phyloP scores from a whole-genome alignment of 2,329 filamentous ascomycete species.

The Fusarium sp. region DNA sequence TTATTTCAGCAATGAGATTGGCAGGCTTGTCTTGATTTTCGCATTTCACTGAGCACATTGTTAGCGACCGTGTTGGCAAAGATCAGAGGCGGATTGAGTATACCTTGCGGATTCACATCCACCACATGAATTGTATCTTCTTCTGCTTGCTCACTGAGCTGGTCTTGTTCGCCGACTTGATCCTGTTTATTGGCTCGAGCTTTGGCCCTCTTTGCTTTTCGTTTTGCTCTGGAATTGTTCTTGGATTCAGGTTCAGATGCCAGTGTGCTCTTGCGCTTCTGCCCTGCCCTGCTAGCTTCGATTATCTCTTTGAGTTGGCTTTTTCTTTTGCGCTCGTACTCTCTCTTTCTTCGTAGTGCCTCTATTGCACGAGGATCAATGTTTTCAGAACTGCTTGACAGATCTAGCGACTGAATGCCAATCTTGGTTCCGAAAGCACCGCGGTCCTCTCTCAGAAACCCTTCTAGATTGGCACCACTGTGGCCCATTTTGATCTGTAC shows the following conservation, averaged over 20 bases:
- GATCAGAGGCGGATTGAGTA: slow-evolving; percentile 5
- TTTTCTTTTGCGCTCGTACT: slow-evolving; percentile 71
- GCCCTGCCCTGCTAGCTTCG: slow-evolving; percentile 55
- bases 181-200: slow-evolving; percentile 20
- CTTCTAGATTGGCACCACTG: slow-evolving; percentile 75
- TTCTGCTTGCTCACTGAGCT: slow-evolving; percentile 23
- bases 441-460: slow-evolving; percentile 76
- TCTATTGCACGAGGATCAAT: slow-evolving; percentile 67
- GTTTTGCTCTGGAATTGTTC: slow-evolving; percentile 49
- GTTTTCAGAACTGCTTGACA: slow-evolving; percentile 56
- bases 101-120: slow-evolving; percentile 54
- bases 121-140: slow-evolving; percentile 48
- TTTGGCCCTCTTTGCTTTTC: slow-evolving; percentile 39
- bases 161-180: slow-evolving; percentile 10
- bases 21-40: slow-evolving; percentile 58
- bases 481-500: slow-evolving; percentile 75
- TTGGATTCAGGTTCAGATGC: slow-evolving; percentile 47
- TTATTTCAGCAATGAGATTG: slow-evolving; percentile 58
- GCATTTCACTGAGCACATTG: slow-evolving; percentile 60
- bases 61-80: slow-evolving; percentile 15
- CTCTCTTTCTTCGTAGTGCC: slow-evolving; percentile 73
- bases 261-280: slow-evolving; percentile 56
- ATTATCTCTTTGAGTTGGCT: slow-evolving; percentile 56
- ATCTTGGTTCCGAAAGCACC: slow-evolving; percentile 61
- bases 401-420: slow-evolving; percentile 69